phyloP scores from a whole-genome alignment of 2,329 filamentous ascomycete species.

The Pyricularia sp. region DNA sequence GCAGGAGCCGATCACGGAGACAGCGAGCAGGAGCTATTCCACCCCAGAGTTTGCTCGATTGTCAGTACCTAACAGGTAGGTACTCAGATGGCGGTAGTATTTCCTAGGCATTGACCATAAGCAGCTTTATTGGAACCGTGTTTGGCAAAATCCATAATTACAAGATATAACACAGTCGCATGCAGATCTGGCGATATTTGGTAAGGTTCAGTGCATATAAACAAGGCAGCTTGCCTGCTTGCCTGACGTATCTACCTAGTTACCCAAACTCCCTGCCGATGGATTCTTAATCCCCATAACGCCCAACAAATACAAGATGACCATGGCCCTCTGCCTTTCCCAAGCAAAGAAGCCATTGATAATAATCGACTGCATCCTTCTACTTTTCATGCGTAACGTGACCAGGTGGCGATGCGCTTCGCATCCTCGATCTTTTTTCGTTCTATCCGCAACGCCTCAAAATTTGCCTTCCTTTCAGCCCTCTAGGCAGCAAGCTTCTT shows the following conservation, averaged over 20 bases:
- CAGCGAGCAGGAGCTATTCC: background rate
- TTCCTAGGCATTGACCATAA: background rate
- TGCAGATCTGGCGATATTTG: background rate
- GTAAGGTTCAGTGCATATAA: background rate
- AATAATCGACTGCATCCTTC: background rate
- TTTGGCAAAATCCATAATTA: background rate
- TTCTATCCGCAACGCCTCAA: background rate
- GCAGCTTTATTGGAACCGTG: background rate
- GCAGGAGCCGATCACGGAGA: background rate
- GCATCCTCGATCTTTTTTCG: background rate
- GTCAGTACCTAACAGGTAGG: background rate
- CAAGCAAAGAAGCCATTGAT: background rate
- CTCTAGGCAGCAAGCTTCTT: background rate
- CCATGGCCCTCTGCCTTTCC: background rate
- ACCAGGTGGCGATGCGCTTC: background rate
- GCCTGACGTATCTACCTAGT: background rate
- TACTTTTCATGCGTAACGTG: background rate
- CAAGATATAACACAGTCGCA: background rate
- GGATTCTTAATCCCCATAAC: background rate
- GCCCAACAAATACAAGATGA: background rate
- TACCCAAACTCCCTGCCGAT: background rate
- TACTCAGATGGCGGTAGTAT: background rate
- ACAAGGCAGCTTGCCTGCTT: background rate
- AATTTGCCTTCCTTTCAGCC: background rate
- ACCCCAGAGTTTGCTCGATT: background rate